These are phyloP conservation scores for Fraxinus velutina DNA, from an alignment of 305 asterid genomes.

Conservation along the genomic window DNA sequence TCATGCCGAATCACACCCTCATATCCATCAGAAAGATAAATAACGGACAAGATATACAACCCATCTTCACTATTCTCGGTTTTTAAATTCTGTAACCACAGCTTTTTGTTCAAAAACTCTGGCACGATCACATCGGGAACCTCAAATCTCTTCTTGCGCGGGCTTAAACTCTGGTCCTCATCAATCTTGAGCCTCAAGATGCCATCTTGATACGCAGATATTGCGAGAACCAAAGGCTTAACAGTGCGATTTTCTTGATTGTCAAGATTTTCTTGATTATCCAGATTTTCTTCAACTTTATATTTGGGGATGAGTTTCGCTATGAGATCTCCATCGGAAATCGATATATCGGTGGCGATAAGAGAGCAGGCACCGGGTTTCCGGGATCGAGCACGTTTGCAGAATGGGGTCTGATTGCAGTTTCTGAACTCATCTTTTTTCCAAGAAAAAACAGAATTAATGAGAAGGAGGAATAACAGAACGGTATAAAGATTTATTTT, in stretches of 20 bases:
- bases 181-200: slow-evolving; percentile 82
- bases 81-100: slow-evolving; percentile 63
- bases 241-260: slow-evolving; percentile 21
- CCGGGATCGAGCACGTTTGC: slow-evolving; percentile 84
- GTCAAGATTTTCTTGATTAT: slow-evolving; percentile 21
- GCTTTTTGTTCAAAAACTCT: slow-evolving; percentile 59
- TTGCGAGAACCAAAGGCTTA: slow-evolving; percentile 53
- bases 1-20: slow-evolving; percentile 85
- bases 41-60: slow-evolving; percentile 44
- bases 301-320: slow-evolving; percentile 60
- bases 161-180: slow-evolving; percentile 60
- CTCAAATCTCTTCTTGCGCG: slow-evolving; percentile 82
- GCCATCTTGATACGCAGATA: slow-evolving; percentile 86
- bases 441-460: slow-evolving; percentile 56
- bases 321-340: slow-evolving; percentile 73
- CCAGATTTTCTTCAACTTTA: slow-evolving; percentile 32
- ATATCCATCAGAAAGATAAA: slow-evolving; percentile 74
- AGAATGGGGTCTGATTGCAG: slow-evolving; percentile 92
- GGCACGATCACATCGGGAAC: slow-evolving; percentile 84
- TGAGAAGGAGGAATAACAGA: slow-evolving; percentile 39
- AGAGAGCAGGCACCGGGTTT: slow-evolving; percentile 56
- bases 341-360: slow-evolving; percentile 57
- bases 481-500: slow-evolving; percentile 23
- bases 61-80: slow-evolving; percentile 58
- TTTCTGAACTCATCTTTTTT: slow-evolving; percentile 86